These are phyloP conservation scores for Metarhizium album DNA, from an alignment of 2,329 filamentous ascomycete species.

Conservation along the genomic window DNA sequence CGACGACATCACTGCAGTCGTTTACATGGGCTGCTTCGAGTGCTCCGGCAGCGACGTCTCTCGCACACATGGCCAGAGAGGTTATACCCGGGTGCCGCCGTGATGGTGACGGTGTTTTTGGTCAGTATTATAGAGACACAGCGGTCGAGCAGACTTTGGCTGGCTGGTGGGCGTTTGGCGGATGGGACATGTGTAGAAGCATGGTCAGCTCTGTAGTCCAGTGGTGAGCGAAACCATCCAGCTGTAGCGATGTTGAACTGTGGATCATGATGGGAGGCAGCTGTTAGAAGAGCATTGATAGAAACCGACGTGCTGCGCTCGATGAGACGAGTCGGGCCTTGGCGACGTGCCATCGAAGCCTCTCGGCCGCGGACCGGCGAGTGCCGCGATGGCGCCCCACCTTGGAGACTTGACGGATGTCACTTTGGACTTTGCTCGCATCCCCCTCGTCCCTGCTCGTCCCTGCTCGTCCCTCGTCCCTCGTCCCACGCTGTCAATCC, in stretches of 20 bases:
- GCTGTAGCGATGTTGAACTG: background rate
- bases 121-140: background rate
- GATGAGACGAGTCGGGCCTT: background rate
- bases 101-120: background rate
- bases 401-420: too few relatives aligned
- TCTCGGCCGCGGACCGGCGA: background rate
- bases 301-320: background rate
- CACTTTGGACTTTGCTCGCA: too few relatives aligned
- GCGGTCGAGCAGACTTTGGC: background rate
- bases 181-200: background rate
- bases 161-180: background rate
- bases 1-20: background rate
- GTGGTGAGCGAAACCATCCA: background rate
- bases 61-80: background rate
- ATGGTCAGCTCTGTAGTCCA: background rate
- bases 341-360: background rate
- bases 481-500: background rate
- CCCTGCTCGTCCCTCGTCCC: too few relatives aligned
- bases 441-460: too few relatives aligned
- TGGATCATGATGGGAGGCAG: background rate
- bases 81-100: background rate
- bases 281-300: background rate
- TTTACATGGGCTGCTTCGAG: background rate
- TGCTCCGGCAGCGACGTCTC: background rate
- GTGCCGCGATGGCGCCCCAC: background rate